Conservation (phyloP, 352 stramenopile species). For the Hyaloperonospora brassicae region DNA sequence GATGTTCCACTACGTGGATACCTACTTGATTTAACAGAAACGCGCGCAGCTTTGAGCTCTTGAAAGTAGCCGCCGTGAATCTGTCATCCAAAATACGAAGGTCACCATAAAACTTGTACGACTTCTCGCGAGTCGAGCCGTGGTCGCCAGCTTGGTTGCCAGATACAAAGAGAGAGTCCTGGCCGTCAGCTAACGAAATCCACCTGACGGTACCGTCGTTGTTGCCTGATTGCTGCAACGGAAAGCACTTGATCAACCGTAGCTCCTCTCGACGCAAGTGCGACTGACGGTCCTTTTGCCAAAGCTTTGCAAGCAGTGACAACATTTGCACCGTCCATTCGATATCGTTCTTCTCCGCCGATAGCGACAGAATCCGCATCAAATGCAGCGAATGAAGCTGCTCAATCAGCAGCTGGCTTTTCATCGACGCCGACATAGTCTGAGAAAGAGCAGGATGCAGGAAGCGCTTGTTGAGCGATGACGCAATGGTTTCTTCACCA, state of each 20-base stretch:
- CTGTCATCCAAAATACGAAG: constrained; percentile 34
- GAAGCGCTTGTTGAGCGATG: constrained; percentile 43
- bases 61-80: constrained; percentile 28
- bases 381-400: constrained; percentile 54
- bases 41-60: constrained; percentile 22
- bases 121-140: constrained; percentile 2
- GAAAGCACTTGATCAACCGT: constrained; percentile 66
- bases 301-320: constrained; percentile 46
- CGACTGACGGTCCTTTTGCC: constrained; percentile 42
- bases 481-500: constrained; percentile 19
- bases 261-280: constrained; percentile 51
- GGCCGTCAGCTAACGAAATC: constrained; percentile 36
- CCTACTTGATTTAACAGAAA: constrained; percentile 54
- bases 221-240: constrained; percentile 25
- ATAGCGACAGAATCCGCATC: constrained; percentile 42
- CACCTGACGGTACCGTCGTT: constrained; percentile 17
- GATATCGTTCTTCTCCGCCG: constrained; percentile 28
- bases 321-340: constrained; percentile 38
- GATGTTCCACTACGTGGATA: constrained; percentile 55
- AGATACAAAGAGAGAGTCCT: constrained; percentile 29
- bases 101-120: constrained; percentile 34
- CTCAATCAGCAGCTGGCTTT: constrained; percentile 56
- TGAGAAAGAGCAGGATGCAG: constrained; percentile 38
- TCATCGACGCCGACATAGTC: constrained; percentile 35
- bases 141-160: constrained; percentile 4